Conservation (phyloP, 331 rosid genomes). For the Rhamnella rubrinervis region DNA sequence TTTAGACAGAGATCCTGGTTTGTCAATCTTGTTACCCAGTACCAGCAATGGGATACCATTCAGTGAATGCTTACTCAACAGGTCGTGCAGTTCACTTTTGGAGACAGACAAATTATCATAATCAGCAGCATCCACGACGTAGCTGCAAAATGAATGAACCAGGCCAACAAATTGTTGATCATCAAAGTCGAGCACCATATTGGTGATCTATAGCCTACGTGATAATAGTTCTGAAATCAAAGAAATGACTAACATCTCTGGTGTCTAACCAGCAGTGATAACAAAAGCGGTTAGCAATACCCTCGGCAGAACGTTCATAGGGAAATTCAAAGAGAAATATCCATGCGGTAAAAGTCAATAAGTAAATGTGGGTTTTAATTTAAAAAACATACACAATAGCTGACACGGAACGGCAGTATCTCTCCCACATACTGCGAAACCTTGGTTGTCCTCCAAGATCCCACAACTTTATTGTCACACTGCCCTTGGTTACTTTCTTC, state of each 20-base stretch:
- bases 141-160: slow-evolving; percentile 35
- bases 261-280: background rate
- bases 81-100: slow-evolving; percentile 54
- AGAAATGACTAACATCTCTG: background rate
- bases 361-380: background rate
- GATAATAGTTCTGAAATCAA: background rate
- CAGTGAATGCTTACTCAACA: slow-evolving; percentile 50
- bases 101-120: slow-evolving; percentile 39
- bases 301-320: background rate
- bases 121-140: slow-evolving; percentile 69
- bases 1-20: slow-evolving; percentile 44
- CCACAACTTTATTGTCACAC: slow-evolving; percentile 31
- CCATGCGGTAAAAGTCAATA: background rate
- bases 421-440: slow-evolving; percentile 35
- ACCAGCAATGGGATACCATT: slow-evolving; percentile 48
- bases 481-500: slow-evolving; percentile 31
- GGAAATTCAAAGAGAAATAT: background rate
- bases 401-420: slow-evolving; percentile 33
- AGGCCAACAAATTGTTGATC: background rate
- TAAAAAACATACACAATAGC: slow-evolving; percentile 22
- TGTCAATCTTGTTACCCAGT: slow-evolving; percentile 60
- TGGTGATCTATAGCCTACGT: slow-evolving; percentile 3
- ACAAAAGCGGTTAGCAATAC: too few relatives aligned
- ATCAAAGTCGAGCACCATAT: slow-evolving; percentile 4
- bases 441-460: slow-evolving; percentile 38